phyloP scores from a whole-genome alignment of 2,329 filamentous ascomycete genomes.

The Colletotrichum tabaci region DNA sequence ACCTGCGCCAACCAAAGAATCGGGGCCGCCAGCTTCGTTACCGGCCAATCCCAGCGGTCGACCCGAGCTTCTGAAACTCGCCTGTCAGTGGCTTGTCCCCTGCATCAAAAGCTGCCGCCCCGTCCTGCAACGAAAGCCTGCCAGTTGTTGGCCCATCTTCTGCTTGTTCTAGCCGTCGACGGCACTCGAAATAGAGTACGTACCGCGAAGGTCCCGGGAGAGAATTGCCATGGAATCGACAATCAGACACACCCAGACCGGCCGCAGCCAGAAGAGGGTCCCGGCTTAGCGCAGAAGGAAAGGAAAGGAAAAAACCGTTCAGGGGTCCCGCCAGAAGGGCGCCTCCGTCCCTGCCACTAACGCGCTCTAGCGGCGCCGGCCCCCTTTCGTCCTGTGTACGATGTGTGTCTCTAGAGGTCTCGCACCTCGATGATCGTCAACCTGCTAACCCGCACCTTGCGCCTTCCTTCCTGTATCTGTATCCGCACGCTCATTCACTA shows the following conservation, averaged over 20 bases:
- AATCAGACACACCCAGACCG: not conserved
- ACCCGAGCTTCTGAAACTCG: conserved; percentile 40
- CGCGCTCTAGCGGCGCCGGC: conserved; percentile 33
- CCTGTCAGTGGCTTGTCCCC: conserved; percentile 40
- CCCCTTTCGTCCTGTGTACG: conserved; percentile 37
- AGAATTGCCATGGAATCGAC: not conserved
- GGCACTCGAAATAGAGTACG: not conserved
- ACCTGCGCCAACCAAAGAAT: conserved; percentile 28
- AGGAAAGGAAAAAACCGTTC: conserved; percentile 21
- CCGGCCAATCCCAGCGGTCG: conserved; percentile 37
- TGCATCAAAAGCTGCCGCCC: conserved; percentile 39
- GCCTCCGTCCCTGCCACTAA: conserved; percentile 35
- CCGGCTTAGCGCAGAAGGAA: conserved; percentile 9
- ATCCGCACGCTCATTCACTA: not conserved
- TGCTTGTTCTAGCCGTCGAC: conserved; percentile 4
- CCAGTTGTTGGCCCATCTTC: conserved; percentile 29
- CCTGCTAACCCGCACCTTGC: conserved; percentile 17
- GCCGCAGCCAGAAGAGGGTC: conserved; percentile 8
- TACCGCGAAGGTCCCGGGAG: not conserved
- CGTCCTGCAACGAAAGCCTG: conserved; percentile 27
- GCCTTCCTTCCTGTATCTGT: not conserved
- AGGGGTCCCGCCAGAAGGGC: conserved; percentile 33
- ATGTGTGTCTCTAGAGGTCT: not conserved
- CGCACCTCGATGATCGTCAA: conserved; percentile 24
- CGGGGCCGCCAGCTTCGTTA: conserved; percentile 26